These are phyloP conservation scores for Debaryomyces castellii DNA, from an alignment of 805 yeast species.

Conservation along the genomic window DNA sequence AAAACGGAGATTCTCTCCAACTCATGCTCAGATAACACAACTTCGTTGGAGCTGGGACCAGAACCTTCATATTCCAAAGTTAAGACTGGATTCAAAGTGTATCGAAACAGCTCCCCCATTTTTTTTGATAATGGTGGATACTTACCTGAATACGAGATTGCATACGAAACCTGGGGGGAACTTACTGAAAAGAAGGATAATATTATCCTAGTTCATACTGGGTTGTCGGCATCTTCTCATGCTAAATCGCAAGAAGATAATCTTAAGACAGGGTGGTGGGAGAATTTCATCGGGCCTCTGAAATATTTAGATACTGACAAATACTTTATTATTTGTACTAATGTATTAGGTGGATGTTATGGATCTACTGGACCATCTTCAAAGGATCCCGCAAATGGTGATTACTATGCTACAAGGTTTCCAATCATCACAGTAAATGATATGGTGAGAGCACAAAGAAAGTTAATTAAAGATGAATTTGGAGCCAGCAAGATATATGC, in stretches of 20 bases:
- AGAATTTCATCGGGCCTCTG: constrained; percentile 84
- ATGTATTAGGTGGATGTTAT: constrained; percentile 91
- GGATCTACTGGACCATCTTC: constrained; percentile 95
- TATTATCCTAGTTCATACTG: constrained; percentile 82
- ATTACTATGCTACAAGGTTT: constrained; percentile 79
- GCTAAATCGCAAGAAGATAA: constrained; percentile 79
- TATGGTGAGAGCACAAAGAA: constrained; percentile 86
- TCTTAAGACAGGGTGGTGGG: constrained; percentile 91
- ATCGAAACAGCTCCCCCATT: constrained; percentile 54
- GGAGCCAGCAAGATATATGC: constrained; percentile 69
- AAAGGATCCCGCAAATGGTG: constrained; percentile 62
- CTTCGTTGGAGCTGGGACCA: constrained; percentile 64
- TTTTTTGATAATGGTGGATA: constrained; percentile 80
- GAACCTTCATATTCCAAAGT: constrained; percentile 82
- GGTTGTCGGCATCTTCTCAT: constrained; percentile 90
- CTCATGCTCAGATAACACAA: constrained; percentile 13
- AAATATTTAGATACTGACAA: constrained; percentile 76
- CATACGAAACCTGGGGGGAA: constrained; percentile 90
- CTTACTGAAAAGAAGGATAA: constrained; percentile 64
- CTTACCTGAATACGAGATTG: constrained; percentile 74
- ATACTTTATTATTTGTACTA: constrained; percentile 83
- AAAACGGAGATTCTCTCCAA: constrained; percentile 39
- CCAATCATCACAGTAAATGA: constrained; percentile 85
- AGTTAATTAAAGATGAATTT: constrained; percentile 60
- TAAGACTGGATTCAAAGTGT: constrained; percentile 64